Percentiles rank a stretch among this genome's conserved stretches.
phyloP scores from a whole-genome alignment of 306 rosid species.

The Dalbergia cochinchinensis region DNA sequence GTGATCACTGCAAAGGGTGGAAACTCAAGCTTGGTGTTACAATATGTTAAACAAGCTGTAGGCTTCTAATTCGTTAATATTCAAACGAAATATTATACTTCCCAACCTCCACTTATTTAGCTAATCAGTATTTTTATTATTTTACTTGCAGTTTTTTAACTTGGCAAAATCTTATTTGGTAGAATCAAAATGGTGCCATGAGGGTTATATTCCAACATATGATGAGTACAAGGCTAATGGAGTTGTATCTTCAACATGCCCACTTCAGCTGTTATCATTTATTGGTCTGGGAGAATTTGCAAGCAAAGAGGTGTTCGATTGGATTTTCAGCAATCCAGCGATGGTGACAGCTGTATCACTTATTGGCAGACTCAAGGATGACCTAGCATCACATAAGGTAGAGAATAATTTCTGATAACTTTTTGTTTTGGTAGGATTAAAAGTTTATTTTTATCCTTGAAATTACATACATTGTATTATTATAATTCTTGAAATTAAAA shows the following conservation, averaged over 20 bases:
- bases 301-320: constrained; percentile 38
- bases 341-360: constrained; percentile 12
- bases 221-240: constrained; percentile 42
- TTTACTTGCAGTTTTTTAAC: not conserved
- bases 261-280: not conserved
- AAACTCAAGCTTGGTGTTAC: not conserved
- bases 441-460: too few species aligned
- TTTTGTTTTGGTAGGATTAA: too few species aligned
- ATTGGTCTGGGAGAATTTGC: constrained; percentile 19
- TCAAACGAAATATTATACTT: too few species aligned
- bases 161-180: not conserved
- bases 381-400: constrained; percentile 49
- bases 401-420: too few species aligned
- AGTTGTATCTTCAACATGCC: not conserved
- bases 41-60: not conserved
- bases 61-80: not conserved
- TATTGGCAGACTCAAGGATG: constrained; percentile 29
- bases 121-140: not conserved
- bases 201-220: constrained; percentile 35
- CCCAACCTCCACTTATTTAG: not conserved
- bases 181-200: constrained; percentile 42
- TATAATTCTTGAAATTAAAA: too few species aligned
- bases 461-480: too few species aligned
- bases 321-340: constrained; percentile 36
- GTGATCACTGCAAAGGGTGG: not conserved